Evolutionary conservation across 139 green algal species (phyloP), one percentile per base, ranked within the genome.

Genomic region (Gonium pectorale): DNA sequence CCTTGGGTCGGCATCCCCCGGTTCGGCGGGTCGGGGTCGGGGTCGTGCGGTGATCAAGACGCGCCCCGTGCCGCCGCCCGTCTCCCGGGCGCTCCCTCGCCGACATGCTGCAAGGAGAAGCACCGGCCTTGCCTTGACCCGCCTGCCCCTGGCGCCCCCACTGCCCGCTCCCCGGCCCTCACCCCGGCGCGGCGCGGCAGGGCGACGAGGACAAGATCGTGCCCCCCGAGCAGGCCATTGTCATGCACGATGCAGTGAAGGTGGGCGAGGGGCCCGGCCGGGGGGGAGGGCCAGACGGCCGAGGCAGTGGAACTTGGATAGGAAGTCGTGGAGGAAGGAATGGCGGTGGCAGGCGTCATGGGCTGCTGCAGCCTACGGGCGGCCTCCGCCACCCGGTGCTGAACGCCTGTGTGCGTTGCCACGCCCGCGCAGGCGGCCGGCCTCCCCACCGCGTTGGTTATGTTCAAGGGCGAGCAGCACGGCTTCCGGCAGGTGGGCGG

Each of bases 191-290:
- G 8, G 75, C 64, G 27, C 59, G 83, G 38, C 94, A 97, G 91
- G 95, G 95, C n/a, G 86, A 93, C 46, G 91, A 97, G 54, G 95
- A 98, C 85, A 87, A 95, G 88, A 87, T 97, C 27, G 95, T 98
- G 79, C 95, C 94, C 0, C 93, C 93, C 33, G 94, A 96, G 69
- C 95, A 98, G 80, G 90, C 95, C 0, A 63, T 85, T 24, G 59
- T 85, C 26, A 96, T 96, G 90, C 90, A 93, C 41, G 75, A 92
- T 0, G 89, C 86, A 0, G 33, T 97, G 31, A 94, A 95, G 80
- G 75, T 83, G 64, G 33, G 54, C 21, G 21, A 22, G 6, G 17
- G 54, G 19, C 6, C 21, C 21, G 54, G 54, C 6, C 6, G 19
- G 54, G 54, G 54, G 54, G 54, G 54, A 6, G 54, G 17, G 19